phyloP scores from a whole-genome alignment of 768 basidiomycete genomes.

The Butyriboletus loyo region DNA sequence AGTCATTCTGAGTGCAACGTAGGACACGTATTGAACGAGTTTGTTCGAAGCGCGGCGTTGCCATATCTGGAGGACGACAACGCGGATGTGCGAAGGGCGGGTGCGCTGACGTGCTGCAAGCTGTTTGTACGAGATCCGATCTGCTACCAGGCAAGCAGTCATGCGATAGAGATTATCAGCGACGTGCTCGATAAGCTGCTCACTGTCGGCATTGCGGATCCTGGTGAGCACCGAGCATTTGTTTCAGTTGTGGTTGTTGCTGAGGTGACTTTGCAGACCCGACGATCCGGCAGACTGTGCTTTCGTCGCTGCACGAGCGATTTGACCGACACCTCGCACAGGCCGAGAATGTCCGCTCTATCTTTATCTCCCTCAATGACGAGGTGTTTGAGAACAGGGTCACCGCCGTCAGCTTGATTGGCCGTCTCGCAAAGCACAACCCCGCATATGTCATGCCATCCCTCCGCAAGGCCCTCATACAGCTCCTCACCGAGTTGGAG shows the following conservation, averaged over 20 bases:
- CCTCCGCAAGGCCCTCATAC: conserved; percentile 90
- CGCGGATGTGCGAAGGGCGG: conserved; percentile 81
- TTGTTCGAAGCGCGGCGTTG: conserved; percentile 86
- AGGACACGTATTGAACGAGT: conserved; percentile 95
- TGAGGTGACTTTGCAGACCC: conserved; percentile 44
- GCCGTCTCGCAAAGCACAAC: conserved; percentile 90
- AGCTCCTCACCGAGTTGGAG: conserved; percentile 93
- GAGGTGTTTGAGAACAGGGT: conserved; percentile 93
- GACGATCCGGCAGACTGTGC: conserved; percentile 79
- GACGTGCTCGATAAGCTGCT: conserved; percentile 97
- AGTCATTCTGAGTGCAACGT: conserved; percentile 8
- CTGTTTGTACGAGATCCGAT: conserved; percentile 95
- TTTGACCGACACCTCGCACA: conserved; percentile 98
- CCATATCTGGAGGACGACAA: conserved; percentile 95
- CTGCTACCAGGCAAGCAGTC: conserved; percentile 91
- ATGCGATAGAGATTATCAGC: conserved; percentile 95
- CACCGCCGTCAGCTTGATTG: conserved; percentile 87
- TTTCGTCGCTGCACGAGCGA: conserved; percentile 82
- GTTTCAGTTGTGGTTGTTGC: conserved; percentile 1
- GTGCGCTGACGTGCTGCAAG: conserved; percentile 87
- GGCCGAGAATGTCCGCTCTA: conserved; percentile 94
- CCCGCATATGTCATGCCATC: conserved; percentile 99
- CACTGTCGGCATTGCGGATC: conserved; percentile 94
- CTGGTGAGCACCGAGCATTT: conserved; percentile 52
- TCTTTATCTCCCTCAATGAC: conserved; percentile 97